phyloP scores from a whole-genome alignment of 1,284 basidiomycete species.

The Pholiota adiposa region DNA sequence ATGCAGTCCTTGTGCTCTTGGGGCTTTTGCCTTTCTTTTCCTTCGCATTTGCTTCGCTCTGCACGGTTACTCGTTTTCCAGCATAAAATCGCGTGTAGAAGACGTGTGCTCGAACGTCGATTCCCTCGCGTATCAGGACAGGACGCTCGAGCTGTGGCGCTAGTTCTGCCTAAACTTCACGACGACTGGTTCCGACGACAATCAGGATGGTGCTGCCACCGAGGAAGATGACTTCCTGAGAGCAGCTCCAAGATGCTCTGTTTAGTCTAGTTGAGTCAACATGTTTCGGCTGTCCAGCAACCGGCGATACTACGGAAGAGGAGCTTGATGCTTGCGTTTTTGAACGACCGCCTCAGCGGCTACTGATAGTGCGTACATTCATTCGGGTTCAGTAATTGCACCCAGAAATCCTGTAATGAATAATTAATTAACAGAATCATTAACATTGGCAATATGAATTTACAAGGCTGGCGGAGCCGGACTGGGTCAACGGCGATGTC shows the following conservation, averaged over 20 bases:
- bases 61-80: not conserved
- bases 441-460: not conserved
- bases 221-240: no score
- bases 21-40: not conserved
- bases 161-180: no score
- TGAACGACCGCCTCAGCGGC: not conserved
- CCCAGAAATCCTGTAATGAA: not conserved
- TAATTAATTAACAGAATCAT: not conserved
- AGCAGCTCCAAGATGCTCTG: no score
- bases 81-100: not conserved
- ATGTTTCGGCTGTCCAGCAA: no score
- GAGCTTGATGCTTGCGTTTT: no score
- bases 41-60: not conserved
- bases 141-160: no score
- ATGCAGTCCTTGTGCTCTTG: not conserved
- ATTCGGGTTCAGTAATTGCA: not conserved
- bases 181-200: no score
- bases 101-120: no score
- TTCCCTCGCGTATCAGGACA: no score
- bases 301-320: no score
- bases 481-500: not conserved
- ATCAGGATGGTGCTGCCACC: no score
- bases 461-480: not conserved
- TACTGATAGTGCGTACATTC: not conserved
- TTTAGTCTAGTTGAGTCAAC: no score